Base-by-base conservation (phyloP, 2,329 filamentous ascomycete genomes). In the Diaporthe sp. region DNA sequence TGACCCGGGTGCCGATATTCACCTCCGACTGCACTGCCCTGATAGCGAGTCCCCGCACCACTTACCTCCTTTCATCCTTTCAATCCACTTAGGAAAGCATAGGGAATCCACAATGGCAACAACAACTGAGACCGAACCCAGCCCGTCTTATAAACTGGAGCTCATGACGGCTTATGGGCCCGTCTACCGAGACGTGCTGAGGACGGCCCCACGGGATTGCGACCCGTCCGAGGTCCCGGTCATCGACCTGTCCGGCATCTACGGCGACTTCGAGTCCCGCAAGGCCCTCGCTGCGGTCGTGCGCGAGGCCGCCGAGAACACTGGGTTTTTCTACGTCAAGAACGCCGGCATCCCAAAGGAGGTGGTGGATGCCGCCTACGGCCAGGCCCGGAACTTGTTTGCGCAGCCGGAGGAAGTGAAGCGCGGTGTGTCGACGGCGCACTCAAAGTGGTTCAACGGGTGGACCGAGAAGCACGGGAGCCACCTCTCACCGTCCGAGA, bases 291-390 rank as follows among this genome's bases (percentile, higher is more conserved):
- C 86, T 0, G 72, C 76, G 4, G 76, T 81, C 35, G 82, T 88
- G 9, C 81, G 81, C 68, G 77, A 80, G 13, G 85, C 86, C 0
- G 83, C 85, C 9, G 79, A 85, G 35, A 85, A 83, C 51, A 86
- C 82, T 0, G 86, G 86, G 0, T 87, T 87, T 77, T 87, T 88
- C 77, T 87, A 87, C 73, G 81, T 87, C 73, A 83, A 83, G 73
- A 86, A 87, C 55, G 84, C 86, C 77, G 84, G 84, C 0, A 84
- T 86, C 17, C 69, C 80, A 0, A 78, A 82, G 30, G 77, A 79
- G 32, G 78, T 75, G 8, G 83, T 84, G n/a, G 74, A 78, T 10
- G 73, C 73, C 2, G 75, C 78, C 13, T 78, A 75, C 66, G 59
- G 53, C 25, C 75, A 76, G 71, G 77, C 77, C 15, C 72, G 72